A percentile compares a stretch with the other conserved stretches of the same genome.
Conservation (phyloP, 2,329 filamentous ascomycete species). For the Sphaceloma murrayae region DNA sequence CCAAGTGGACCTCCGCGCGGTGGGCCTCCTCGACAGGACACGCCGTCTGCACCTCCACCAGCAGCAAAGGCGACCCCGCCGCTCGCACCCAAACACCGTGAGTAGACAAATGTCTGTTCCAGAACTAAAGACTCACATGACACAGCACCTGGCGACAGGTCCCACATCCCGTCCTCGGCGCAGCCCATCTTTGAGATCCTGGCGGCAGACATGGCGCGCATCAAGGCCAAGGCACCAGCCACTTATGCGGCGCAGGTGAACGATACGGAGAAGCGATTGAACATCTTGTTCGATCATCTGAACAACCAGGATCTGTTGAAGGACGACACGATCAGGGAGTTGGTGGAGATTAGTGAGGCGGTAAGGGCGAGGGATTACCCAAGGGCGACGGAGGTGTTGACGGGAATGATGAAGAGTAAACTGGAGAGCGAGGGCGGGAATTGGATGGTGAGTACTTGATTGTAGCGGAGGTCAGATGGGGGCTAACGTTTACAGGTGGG, state of each 20-base stretch:
- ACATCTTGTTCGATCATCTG: conserved; percentile 89
- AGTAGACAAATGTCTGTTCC: too few relatives aligned
- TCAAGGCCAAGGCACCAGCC: conserved; percentile 76
- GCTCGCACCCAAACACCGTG: conserved; percentile 59
- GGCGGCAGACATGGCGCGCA: conserved; percentile 73
- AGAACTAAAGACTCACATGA: too few relatives aligned
- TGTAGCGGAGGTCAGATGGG: not conserved
- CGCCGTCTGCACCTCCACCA: conserved; percentile 32
- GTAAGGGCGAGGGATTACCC: conserved; percentile 37
- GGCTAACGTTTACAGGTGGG: conserved; percentile 17
- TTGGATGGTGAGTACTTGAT: conserved; percentile 40
- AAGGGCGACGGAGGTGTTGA: conserved; percentile 36
- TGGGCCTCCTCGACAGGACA: conserved; percentile 39
- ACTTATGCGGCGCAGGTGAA: conserved; percentile 81
- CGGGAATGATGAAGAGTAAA: conserved; percentile 40
- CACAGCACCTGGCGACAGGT: conserved; percentile 61
- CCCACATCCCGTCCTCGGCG: conserved; percentile 71
- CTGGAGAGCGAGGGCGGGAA: conserved; percentile 39
- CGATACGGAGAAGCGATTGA: conserved; percentile 86
- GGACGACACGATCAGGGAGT: conserved; percentile 62
- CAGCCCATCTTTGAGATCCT: conserved; percentile 74
- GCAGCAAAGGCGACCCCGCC: conserved; percentile 35
- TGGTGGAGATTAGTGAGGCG: conserved; percentile 46
- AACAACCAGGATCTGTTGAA: conserved; percentile 90
- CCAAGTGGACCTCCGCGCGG: conserved; percentile 37